phyloP scores from a whole-genome alignment of 306 rosid species.

The Cucurbita pepo region DNA sequence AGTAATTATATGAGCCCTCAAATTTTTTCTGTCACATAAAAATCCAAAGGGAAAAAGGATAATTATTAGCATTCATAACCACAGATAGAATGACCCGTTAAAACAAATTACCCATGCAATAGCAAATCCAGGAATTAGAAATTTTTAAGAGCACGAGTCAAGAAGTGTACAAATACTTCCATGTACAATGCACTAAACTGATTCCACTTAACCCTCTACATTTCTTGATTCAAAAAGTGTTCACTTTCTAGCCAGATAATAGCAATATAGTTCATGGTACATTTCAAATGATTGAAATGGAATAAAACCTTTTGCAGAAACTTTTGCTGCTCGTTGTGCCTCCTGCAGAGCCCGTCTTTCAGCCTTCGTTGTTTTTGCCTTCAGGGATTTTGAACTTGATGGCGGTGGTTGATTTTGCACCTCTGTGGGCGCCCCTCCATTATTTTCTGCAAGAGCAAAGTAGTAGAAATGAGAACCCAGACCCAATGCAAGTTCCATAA shows the following conservation, averaged over 20 bases:
- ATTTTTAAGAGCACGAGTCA: neutral
- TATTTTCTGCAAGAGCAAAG: slow-evolving; percentile 32
- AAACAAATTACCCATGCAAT: neutral
- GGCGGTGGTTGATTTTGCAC: slow-evolving; percentile 16
- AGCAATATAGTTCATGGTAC: neutral
- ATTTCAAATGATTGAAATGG: neutral
- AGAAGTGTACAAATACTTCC: neutral
- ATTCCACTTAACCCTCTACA: neutral
- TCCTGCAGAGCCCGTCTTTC: slow-evolving; percentile 83
- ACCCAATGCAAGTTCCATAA: neutral
- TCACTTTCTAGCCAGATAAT: neutral
- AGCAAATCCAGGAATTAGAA: neutral
- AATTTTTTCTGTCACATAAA: neutral
- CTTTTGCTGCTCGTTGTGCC: slow-evolving; percentile 82
- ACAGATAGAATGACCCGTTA: neutral
- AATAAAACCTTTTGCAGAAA: slow-evolving; percentile 44
- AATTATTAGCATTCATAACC: neutral
- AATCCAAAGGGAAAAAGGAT: neutral
- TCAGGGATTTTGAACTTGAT: slow-evolving; percentile 26
- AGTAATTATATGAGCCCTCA: neutral
- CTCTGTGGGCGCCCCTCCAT: slow-evolving; percentile 18
- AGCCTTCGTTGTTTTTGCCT: slow-evolving; percentile 55
- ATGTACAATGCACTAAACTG: neutral
- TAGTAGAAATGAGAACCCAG: neutral
- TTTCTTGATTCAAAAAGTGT: neutral